These are phyloP conservation scores for Penicillium verhagenii DNA, from an alignment of 495 filamentous ascomycete genomes.

Conservation along the genomic window DNA sequence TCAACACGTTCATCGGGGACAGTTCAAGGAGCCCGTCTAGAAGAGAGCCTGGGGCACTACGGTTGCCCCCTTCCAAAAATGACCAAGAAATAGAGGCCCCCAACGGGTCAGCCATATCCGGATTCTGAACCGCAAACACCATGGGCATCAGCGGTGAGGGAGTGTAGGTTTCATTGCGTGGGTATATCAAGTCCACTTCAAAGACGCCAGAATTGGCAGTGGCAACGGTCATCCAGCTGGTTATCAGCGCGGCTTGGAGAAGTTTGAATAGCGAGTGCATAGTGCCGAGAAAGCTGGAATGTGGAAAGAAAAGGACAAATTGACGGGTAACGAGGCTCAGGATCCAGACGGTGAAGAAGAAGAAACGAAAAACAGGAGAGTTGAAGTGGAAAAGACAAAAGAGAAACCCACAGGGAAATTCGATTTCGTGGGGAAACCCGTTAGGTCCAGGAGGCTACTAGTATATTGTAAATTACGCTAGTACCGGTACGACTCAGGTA, in stretches of 20 bases:
- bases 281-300: background rate
- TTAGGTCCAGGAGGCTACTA: background rate
- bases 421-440: background rate
- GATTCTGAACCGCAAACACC: background rate
- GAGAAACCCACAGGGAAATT: background rate
- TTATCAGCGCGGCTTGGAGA: background rate
- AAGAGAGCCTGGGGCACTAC: background rate
- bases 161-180: constrained; percentile 4
- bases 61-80: background rate
- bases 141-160: background rate
- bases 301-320: background rate
- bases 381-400: background rate
- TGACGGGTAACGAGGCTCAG: background rate
- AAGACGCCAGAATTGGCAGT: background rate
- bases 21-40: background rate
- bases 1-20: background rate
- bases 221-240: background rate
- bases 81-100: background rate
- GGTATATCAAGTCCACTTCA: constrained; percentile 4
- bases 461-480: background rate
- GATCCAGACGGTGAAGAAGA: background rate
- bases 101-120: background rate
- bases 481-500: background rate
- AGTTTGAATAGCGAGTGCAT: background rate
- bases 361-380: background rate